phyloP scores from a whole-genome alignment of 768 basidiomycete genomes.

The Rhizopogon sp. region DNA sequence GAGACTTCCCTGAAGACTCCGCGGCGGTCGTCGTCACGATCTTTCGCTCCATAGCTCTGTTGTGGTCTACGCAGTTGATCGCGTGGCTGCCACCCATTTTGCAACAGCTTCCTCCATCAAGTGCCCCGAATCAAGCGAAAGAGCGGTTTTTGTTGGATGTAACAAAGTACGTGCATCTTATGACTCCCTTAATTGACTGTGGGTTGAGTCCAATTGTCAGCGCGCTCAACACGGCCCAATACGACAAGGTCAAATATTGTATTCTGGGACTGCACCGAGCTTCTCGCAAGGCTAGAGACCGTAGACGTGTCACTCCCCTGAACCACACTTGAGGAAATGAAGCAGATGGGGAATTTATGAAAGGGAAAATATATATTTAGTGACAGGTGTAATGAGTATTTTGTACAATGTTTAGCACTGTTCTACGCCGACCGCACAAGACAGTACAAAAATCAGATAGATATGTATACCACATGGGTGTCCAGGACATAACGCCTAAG shows the following conservation, averaged over 20 bases:
- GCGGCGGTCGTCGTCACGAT: constrained; percentile 70
- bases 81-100: constrained; percentile 71
- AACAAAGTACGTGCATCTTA: constrained; percentile 50
- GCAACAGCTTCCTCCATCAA: constrained; percentile 58
- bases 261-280: constrained; percentile 66
- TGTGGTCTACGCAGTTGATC: constrained; percentile 68
- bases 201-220: constrained; percentile 30
- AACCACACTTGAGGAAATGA: constrained; percentile 15
- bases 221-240: constrained; percentile 57
- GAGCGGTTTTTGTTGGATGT: constrained; percentile 70
- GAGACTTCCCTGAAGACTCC: constrained; percentile 86
- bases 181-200: constrained; percentile 5
- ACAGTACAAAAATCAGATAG: too few species aligned
- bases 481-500: too few species aligned
- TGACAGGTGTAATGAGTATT: constrained; percentile 9
- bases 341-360: background rate
- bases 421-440: background rate
- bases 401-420: constrained; percentile 13
- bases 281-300: constrained; percentile 69
- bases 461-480: too few species aligned
- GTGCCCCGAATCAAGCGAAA: constrained; percentile 62
- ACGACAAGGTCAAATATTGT: constrained; percentile 80
- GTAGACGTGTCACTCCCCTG: constrained; percentile 35
- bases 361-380: background rate
- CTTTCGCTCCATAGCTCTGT: constrained; percentile 58